Evolutionary conservation across 108 stramenopile species (phyloP), one percentile per base, ranked within the genome.

Genomic region (Pseudonitzschia multiseries): DNA sequence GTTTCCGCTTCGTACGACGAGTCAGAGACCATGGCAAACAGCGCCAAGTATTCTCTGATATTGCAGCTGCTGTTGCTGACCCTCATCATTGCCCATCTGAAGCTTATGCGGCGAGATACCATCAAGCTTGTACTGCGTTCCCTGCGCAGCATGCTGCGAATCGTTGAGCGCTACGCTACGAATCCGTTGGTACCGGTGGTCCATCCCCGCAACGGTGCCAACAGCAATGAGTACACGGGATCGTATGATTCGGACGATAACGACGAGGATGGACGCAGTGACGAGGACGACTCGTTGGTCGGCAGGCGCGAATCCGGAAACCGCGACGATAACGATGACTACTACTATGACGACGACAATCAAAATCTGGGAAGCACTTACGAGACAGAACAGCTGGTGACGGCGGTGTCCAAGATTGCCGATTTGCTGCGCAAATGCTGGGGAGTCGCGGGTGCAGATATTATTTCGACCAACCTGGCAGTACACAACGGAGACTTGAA

Each of bases 381-480:
- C 76, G 98, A 99, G 83, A 97, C 98, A 8, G 93, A 93, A 42
- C 87, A 95, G 64, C 89, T 99, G 15, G 84, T 96, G 57, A 88
- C 84, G 56, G 92, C 98, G 0, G 91, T 99, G 33, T 78, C 88
- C 9, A 97, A 95, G 76, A 98, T 98, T 76, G 90, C 97, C 13
- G 93, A 93, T 76, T 77, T 99, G 27, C 80, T 99, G 14, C 82
- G 94, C 69, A 94, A 97, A 59, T 97, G 98, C 57, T 99, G 97
- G 91, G 98, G 98, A 17, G 96, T 96, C 42, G 98, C 97, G 4
- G 98, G 98, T 31, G 97, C 96, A 31, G 94, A 84, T 32, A 97
- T 99, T 57, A 98, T 99, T 74, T 93, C 96, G n/a, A 86, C 96
- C 14, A 97, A 97, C 76, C 89, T 99, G 74, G 90, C 90, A 32